Evolutionary conservation across 108 stramenopile genomes (phyloP).

Genomic region (Nannochloropsis gaditana): DNA sequence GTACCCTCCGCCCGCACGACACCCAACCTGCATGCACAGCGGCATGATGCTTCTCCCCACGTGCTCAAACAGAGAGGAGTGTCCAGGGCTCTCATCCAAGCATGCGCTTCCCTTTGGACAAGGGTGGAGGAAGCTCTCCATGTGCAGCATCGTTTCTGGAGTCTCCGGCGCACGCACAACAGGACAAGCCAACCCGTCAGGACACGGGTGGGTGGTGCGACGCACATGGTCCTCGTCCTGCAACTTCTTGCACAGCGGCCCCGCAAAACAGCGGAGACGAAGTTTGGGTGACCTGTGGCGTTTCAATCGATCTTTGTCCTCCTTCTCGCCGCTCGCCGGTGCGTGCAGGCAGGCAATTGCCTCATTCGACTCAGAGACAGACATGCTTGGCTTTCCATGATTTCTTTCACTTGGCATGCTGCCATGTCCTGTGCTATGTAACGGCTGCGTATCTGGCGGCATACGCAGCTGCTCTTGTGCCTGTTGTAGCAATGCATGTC

Average conservation of each 20-base stretch:
- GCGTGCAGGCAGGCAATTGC: too few species aligned
- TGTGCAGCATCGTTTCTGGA: background rate
- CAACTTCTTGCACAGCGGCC: background rate
- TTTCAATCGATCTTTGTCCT: background rate
- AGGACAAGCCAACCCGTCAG: background rate
- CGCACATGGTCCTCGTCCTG: background rate
- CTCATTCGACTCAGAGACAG: too few species aligned
- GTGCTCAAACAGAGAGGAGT: conserved; percentile 1
- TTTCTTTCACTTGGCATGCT: too few species aligned
- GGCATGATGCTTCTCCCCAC: background rate
- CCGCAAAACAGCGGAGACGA: background rate
- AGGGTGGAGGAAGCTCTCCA: background rate
- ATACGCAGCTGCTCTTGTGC: too few species aligned
- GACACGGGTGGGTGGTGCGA: background rate
- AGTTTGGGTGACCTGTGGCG: background rate
- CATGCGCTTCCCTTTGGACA: conserved; percentile 1
- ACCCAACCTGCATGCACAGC: background rate
- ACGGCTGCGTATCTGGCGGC: too few species aligned
- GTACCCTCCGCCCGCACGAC: background rate
- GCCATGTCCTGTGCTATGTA: too few species aligned
- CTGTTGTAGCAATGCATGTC: too few species aligned
- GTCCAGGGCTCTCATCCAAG: background rate
- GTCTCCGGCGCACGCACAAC: background rate
- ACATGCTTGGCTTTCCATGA: too few species aligned
- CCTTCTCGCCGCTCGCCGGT: background rate